Conservation (phyloP, 139 green algal species). For the Coelastrella sp. region DNA sequence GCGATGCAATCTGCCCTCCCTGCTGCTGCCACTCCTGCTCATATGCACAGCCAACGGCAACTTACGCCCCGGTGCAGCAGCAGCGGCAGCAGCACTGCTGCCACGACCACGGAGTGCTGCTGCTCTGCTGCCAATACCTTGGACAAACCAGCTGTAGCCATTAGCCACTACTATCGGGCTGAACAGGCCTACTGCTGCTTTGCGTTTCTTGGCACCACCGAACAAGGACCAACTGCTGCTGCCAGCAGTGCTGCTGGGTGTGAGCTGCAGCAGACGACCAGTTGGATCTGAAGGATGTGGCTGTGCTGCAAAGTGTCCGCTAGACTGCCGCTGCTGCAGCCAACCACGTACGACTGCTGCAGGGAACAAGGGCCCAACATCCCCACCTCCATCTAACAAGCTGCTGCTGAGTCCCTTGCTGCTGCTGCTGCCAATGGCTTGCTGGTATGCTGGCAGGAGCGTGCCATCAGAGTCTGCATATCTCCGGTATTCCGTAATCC, state of each 20-base stretch:
- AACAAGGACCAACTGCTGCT: background rate
- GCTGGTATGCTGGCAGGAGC: background rate
- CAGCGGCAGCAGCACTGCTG: slow-evolving; percentile 25
- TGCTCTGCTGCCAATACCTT: slow-evolving; percentile 22
- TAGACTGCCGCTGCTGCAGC: background rate
- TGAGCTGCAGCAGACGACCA: background rate
- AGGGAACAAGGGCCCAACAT: background rate
- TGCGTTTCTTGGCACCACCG: background rate
- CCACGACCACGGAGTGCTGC: background rate
- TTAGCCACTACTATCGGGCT: slow-evolving; percentile 23
- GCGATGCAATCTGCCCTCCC: slow-evolving; percentile 36
- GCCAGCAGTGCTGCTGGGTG: background rate
- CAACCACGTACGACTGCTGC: background rate
- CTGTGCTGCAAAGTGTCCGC: background rate
- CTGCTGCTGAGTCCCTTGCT: background rate
- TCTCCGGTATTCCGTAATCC: background rate
- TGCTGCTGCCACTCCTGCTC: background rate
- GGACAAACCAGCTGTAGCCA: slow-evolving; percentile 45
- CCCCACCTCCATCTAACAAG: background rate
- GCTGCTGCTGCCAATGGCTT: background rate
- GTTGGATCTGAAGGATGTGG: background rate
- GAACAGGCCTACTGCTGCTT: slow-evolving; percentile 38
- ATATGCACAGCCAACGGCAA: slow-evolving; percentile 46
- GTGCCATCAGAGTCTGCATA: background rate
- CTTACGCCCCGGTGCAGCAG: background rate